Conservation (phyloP, 1,284 basidiomycete genomes). For the Albatrellus sp. region DNA sequence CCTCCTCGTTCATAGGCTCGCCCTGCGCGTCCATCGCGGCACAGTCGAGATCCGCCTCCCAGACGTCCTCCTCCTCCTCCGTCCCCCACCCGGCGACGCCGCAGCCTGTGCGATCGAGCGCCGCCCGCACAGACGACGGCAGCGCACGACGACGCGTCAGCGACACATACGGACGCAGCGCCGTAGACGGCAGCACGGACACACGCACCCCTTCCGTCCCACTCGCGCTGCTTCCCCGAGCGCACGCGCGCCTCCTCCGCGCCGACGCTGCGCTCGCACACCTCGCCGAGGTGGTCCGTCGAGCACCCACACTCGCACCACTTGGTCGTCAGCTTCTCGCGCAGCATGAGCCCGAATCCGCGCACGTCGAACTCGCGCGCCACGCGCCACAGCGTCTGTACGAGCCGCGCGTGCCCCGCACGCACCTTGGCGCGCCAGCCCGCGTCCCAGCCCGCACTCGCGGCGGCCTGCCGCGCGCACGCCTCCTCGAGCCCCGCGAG, state of each 20-base stretch:
- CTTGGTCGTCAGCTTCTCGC: constrained; percentile 56
- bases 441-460: constrained; percentile 28
- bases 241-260: constrained; percentile 43
- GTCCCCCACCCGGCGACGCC: constrained; percentile 58
- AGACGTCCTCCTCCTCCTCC: constrained; percentile 58
- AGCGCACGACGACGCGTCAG: background rate
- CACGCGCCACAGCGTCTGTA: constrained; percentile 52
- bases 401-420: constrained; percentile 46
- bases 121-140: too few species aligned
- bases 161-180: background rate
- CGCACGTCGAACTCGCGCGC: constrained; percentile 56
- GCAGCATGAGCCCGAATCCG: constrained; percentile 52
- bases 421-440: constrained; percentile 46
- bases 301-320: constrained; percentile 71
- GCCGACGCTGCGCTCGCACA: constrained; percentile 55
- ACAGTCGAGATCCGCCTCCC: constrained; percentile 57
- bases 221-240: constrained; percentile 52
- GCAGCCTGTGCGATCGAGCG: constrained; percentile 22
- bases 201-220: constrained; percentile 49
- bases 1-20: too few species aligned
- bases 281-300: constrained; percentile 60
- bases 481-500: constrained; percentile 48
- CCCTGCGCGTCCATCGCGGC: constrained; percentile 36
- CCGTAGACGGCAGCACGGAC: background rate
- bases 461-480: constrained; percentile 36